A percentile compares a stretch with the other conserved stretches of the same genome.
These are phyloP conservation scores for Geosmithia morbida DNA, from an alignment of 2,329 filamentous ascomycete genomes.

Conservation along the genomic window DNA sequence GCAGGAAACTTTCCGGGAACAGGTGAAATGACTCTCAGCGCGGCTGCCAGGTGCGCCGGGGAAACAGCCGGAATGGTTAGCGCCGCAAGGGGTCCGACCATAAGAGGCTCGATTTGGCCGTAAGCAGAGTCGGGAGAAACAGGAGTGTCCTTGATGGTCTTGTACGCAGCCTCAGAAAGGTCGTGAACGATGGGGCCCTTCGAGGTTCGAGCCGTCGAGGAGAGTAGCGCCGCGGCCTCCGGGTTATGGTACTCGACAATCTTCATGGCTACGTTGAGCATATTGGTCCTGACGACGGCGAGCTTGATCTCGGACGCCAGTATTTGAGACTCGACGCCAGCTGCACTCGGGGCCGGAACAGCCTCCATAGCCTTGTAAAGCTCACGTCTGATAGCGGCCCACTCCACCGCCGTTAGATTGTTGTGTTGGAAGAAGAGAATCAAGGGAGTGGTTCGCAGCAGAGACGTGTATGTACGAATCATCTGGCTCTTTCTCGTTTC, in stretches of 20 bases:
- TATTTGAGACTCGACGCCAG: slow-evolving; percentile 19
- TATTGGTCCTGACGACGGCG: slow-evolving; percentile 76
- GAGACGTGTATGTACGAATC: slow-evolving; percentile 69
- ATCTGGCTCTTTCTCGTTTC: slow-evolving; percentile 87
- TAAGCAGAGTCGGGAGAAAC: slow-evolving; percentile 26
- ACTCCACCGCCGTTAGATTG: slow-evolving; percentile 55
- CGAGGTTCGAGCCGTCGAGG: slow-evolving; percentile 13
- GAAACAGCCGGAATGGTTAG: slow-evolving; percentile 72
- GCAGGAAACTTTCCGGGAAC: slow-evolving; percentile 59
- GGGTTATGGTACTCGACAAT: slow-evolving; percentile 72
- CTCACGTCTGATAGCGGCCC: slow-evolving; percentile 28
- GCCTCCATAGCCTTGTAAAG: slow-evolving; percentile 25
- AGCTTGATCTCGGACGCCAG: slow-evolving; percentile 54
- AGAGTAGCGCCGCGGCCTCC: slow-evolving; percentile 18
- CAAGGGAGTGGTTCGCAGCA: slow-evolving; percentile 72
- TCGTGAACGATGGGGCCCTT: slow-evolving; percentile 29
- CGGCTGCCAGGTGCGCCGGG: slow-evolving; percentile 70
- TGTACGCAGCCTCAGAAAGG: slow-evolving; percentile 37
- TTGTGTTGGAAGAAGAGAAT: slow-evolving; percentile 70
- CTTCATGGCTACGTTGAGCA: slow-evolving; percentile 73
- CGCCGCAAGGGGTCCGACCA: slow-evolving; percentile 69
- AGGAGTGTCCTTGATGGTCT: slow-evolving; percentile 24
- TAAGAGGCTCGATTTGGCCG: slow-evolving; percentile 54
- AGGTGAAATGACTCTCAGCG: slow-evolving; percentile 64
- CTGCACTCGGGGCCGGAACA: slow-evolving; percentile 18